Evolutionary conservation across 2,329 filamentous ascomycete genomes (phyloP), one percentile per base, ranked within the genome.

Genomic region (Hymenoscyphus repandus): DNA sequence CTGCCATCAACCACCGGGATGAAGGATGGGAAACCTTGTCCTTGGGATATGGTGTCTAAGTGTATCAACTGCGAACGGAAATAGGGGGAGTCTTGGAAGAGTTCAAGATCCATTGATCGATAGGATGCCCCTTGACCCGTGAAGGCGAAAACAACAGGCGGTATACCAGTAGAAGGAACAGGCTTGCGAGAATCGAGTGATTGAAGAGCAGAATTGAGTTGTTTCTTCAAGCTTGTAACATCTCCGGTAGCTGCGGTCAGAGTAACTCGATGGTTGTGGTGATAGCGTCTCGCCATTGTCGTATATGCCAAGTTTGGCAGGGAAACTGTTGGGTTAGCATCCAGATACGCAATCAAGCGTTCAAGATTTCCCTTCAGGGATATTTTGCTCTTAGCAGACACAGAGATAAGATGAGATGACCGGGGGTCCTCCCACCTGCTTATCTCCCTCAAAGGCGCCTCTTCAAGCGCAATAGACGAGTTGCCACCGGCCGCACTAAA

Each of bases 31-130:
- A 53, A 55, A 37, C 18, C 39, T 30, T 12, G 41, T 3, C 30
- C 44, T 22, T 20, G 30, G 12, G n/a, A 44, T 18, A 43, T 27
- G 12, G 18, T 6, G 20, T 41, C 36, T 20, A 45, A 30, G 6
- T 39, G 32, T 5, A 45, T 3, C 18, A 38, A 31, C 11, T 15
- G 12, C 3, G 43, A 36, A 32, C 46, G n/a, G 32, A 53, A 55
- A 17, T 74, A 71, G 49, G 79, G 69, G 33, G 18, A 43, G 45
- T 76, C 69, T 59, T 81, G 75, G 17, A 70, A 70, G 36, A 81
- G 65, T 48, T 80, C 70, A 50, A 70, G 71, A 59, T 80, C 76
- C 59, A 51, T 51, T 7, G 37, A 42, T 17, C 18, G 11, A 30
- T 54, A 48, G 13, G 69, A 63, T 85, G 77, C 15, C 12, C 51